Evolutionary conservation across 1,139 yeast genomes (phyloP), one percentile per base, ranked within the genome.

Genomic region (Arxiozyma heterogenica): DNA sequence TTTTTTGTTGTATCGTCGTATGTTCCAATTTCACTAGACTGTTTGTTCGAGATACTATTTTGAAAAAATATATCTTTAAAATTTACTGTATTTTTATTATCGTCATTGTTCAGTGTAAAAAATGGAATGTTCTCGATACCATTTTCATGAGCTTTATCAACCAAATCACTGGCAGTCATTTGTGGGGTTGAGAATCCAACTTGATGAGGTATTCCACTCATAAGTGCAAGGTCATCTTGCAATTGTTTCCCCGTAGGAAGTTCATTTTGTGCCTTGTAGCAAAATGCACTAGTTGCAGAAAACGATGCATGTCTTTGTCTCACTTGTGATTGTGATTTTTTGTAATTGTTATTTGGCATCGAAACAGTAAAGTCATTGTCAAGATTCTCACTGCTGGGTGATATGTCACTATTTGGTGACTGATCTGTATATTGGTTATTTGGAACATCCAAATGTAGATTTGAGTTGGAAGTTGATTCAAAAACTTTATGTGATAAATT

Each of bases 171-270:
- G 1, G 76, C 78, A 2, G 75, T 69, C 54, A 83, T 67, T 66
- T 86, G 95, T 1, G 95, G 95, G 1, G 95, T 86, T 1, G 94
- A 82, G 65, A 86, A 86, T 9, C 84, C 88, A 15, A 85, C 89
- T 64, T 84, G 88, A 49, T 78, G 79, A 1, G 91, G 71, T 1
- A 64, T 56, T 51, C 64, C 68, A 15, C 45, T n/a, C 46, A 51
- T 51, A 20, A 50, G 41, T 27, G 54, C 56, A 12, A 51, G 23
- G 48, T 51, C 55, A 38, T 47, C 42, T 22, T 50, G 42, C 15
- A 34, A 23, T 22, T 55, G 51, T 11, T 51, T 21, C 15, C 25
- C 44, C 38, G 52, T 51, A 20, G 54, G 51, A 12, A 41, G 44
- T 22, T 53, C 51, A 20, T 47, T 41, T 20, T 53, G 53, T 47